These are phyloP conservation scores for Galerina marginata DNA, from an alignment of 768 basidiomycete genomes.

Conservation along the genomic window DNA sequence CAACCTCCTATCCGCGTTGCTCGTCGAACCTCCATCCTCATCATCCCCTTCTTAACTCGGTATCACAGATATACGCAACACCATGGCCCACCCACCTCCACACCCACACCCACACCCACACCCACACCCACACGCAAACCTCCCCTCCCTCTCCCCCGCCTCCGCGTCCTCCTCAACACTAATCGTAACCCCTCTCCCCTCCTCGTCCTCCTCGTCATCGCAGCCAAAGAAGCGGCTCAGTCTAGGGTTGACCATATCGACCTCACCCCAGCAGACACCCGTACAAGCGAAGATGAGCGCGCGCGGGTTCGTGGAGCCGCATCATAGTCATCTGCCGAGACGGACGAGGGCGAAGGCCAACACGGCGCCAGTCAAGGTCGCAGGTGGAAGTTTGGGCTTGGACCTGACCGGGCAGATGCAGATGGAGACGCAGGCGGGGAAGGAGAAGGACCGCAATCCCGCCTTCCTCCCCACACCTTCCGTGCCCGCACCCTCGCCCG, in stretches of 20 bases:
- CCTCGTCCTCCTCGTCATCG: neutral
- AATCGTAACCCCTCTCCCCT: slow-evolving; percentile 16
- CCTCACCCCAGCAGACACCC: neutral
- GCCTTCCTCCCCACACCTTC: too few species aligned
- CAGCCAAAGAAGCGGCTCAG: neutral
- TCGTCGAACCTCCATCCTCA: too few species aligned
- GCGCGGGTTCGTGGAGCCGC: slow-evolving; percentile 28
- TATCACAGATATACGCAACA: too few species aligned
- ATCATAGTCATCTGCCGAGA: slow-evolving; percentile 23
- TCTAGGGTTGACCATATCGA: neutral
- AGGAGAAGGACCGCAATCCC: too few species aligned
- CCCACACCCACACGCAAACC: too few species aligned
- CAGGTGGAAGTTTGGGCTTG: too few species aligned
- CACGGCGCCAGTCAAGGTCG: too few species aligned
- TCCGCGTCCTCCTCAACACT: slow-evolving; percentile 22
- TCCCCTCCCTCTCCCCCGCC: slow-evolving; percentile 10
- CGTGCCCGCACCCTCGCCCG: neutral
- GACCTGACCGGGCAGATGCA: too few species aligned
- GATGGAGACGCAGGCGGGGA: too few species aligned
- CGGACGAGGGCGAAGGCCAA: slow-evolving; percentile 12
- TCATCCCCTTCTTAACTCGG: too few species aligned
- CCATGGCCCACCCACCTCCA: neutral
- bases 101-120: too few species aligned
- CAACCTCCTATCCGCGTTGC: too few species aligned
- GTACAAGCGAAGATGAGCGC: slow-evolving; percentile 20